Conservation (phyloP, 352 stramenopile genomes). For the Phytophthora colocasiae region DNA sequence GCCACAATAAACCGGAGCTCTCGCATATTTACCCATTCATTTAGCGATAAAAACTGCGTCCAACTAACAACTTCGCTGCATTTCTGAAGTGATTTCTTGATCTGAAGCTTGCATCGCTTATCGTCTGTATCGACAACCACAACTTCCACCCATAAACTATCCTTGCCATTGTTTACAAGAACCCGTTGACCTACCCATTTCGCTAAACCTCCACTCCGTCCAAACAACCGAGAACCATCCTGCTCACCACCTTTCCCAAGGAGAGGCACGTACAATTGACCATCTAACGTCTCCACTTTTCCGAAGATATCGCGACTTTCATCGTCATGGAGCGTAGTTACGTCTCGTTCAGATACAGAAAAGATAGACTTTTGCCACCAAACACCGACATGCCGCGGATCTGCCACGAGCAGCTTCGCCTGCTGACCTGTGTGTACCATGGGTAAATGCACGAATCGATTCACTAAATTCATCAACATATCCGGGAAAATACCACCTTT, state of each 20-base stretch:
- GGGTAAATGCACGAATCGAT: constrained; percentile 50
- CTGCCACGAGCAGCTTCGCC: constrained; percentile 61
- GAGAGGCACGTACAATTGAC: constrained; percentile 66
- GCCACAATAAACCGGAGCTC: constrained; percentile 57
- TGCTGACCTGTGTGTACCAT: constrained; percentile 42
- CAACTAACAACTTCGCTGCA: constrained; percentile 44
- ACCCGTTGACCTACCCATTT: constrained; percentile 69
- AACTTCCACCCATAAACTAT: constrained; percentile 74
- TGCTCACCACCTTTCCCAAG: constrained; percentile 42
- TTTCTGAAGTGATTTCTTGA: constrained; percentile 61
- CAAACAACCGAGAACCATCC: constrained; percentile 48
- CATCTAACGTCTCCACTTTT: constrained; percentile 65
- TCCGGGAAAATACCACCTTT: constrained; percentile 72
- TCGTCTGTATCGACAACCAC: constrained; percentile 66
- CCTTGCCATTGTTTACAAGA: constrained; percentile 76
- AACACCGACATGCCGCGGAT: constrained; percentile 54
- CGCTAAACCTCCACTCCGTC: constrained; percentile 39
- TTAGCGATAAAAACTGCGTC: constrained; percentile 45
- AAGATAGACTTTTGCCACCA: constrained; percentile 77
- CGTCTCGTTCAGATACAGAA: constrained; percentile 58
- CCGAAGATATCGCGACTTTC: constrained; percentile 51
- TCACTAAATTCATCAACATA: constrained; percentile 56
- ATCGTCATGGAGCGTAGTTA: constrained; percentile 66
- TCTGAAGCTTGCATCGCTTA: constrained; percentile 65
- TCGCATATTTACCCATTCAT: constrained; percentile 64